Evolutionary conservation across 306 rosid species (phyloP).

Genomic region (Castanopsis chinensis): DNA sequence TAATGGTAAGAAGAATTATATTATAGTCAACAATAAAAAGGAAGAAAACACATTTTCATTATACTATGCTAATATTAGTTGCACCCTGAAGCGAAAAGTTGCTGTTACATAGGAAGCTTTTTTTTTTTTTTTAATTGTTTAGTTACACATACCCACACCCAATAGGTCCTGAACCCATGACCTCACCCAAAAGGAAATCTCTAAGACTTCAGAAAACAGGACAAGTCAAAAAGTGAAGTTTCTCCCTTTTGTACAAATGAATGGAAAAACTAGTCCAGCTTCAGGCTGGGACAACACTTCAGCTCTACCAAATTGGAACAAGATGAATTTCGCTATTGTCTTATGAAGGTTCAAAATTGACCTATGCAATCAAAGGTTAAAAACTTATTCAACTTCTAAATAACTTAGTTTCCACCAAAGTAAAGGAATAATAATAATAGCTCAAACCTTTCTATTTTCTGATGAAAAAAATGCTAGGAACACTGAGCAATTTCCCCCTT

Average conservation of each 20-base stretch:
- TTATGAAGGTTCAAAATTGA: not conserved
- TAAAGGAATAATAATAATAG: not conserved
- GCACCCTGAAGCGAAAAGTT: not conserved
- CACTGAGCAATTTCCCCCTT: too few relatives aligned
- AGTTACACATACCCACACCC: too few relatives aligned
- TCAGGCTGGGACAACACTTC: not conserved
- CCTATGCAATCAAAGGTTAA: not conserved
- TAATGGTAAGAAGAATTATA: conserved; percentile 4
- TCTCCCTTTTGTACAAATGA: not conserved
- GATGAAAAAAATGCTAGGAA: too few relatives aligned
- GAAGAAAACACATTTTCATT: not conserved
- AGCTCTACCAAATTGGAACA: not conserved
- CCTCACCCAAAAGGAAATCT: not conserved
- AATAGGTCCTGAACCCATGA: too few relatives aligned
- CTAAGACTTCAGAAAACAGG: not conserved
- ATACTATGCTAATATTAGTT: not conserved
- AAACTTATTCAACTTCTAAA: not conserved
- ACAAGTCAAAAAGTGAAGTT: not conserved
- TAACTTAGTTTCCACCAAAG: not conserved
- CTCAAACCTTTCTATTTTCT: not conserved
- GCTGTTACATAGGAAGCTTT: not conserved
- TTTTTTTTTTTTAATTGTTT: too few relatives aligned
- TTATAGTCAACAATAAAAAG: conserved; percentile 17
- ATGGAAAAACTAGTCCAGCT: not conserved
- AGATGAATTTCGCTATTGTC: not conserved